Base-by-base conservation (phyloP, 2,329 filamentous ascomycete species). In the Cercospora sp. region DNA sequence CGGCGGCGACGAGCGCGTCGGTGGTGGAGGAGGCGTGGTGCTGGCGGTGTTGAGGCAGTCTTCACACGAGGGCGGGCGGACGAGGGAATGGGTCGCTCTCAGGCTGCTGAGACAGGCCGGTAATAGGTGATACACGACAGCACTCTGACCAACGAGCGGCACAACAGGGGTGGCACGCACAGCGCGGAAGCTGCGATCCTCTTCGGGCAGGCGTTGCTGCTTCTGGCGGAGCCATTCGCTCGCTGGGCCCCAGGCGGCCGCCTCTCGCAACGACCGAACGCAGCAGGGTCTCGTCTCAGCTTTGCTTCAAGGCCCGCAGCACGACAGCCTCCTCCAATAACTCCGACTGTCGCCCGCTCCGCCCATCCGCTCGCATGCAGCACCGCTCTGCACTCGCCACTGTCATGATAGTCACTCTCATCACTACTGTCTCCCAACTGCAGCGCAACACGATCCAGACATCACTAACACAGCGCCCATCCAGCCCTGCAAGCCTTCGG, bases 231-330 rank as follows among this genome's bases (percentile, higher is more conserved):
- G 45, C 45, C 45, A 51, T 51, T 51, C 21, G 45, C 45, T 51
- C 45, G 18, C 45, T 51, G 45, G 45, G 18, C 21, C 34, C 37
- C 37, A 43, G 37, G 37, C 6, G 16, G 37, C 37, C 37, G 37
- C 34, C 58, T 40, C 30, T 61, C 34, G 32, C 30, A 40, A 37
- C 24, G 24, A 26, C n/a, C 59, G 43, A 61, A 24, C 34, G 34
- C 21, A 61, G 59, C 59, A 61, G 43, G 49, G 37, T 30, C 43
- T 18, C 51, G 62, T 64, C 55, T 64, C 62, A 58, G 21, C 10
- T 64, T 49, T 61, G 59, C 37, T 49, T 43, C 59, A 26, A 49
- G 57, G 37, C 59, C 59, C 34, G 59, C 59, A 16, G 34, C 28
- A 26, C 13, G 26, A 32, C 61, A 5, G 32, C 49, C 62, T 57